Evolutionary conservation across 306 rosid species (phyloP), one percentile per base, ranked within the genome.

Genomic region (Cucurbita moschata): DNA sequence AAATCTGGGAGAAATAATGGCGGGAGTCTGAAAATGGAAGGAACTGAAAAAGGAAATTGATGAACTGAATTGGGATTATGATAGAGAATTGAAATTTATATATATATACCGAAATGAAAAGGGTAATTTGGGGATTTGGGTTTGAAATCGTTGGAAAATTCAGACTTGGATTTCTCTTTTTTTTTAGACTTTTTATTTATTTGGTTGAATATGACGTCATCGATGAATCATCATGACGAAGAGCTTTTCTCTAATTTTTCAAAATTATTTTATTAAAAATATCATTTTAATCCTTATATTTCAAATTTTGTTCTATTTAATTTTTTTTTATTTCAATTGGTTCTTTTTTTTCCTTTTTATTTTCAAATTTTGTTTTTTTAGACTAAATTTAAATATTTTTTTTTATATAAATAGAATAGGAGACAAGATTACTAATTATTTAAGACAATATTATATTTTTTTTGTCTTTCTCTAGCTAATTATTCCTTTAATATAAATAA

Each of bases 171-270:
- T 12, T 4, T 58, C 10, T 6, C 5, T 5, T 23, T 50, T 8
- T 1, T 5, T 15, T 51, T 51, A 0, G 16, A 51, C 0, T 10
- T 9, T 4, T 70, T 16, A 15, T 52, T 52, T 50, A 21, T 19
- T 39, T 66, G 8, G 8, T 11, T 68, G 13, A 68, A 68, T 68
- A 72, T 72, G 75, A 72, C 18, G 75, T 72, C 75, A 72, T n/a
- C 19, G 16, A 16, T 39, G 49, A 37, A 72, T 72, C 75, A 72
- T 38, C 38, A 54, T 72, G 75, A 72, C 9, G 75, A 18, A 39
- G 8, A 67, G 8, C 21, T 16, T 60, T 51, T 15, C 16, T 5
- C 10, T 19, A 4, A 1, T 10, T 50, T 50, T 4, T 47, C 2
- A 30, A 2, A 2, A 30, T 30, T 30, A 30, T 30, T 30, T 26